Conservation (phyloP, 2,329 filamentous ascomycete species). For the Cordyceps tenuipes region DNA sequence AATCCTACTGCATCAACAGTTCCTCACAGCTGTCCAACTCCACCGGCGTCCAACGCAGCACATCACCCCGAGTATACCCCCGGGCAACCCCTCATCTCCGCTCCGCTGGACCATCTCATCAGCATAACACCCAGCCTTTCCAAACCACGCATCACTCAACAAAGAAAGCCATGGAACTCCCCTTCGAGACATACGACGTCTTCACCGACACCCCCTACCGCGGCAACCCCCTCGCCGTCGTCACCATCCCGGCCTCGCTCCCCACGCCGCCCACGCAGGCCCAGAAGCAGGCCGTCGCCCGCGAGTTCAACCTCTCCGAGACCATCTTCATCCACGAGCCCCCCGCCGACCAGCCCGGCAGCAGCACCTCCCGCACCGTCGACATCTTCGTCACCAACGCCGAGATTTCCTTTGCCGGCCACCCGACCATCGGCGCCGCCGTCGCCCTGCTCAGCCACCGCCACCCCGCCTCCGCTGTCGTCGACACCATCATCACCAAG, state of each 20-base stretch:
- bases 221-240: conserved; percentile 55
- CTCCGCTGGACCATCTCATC: too few species aligned
- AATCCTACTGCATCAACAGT: background rate
- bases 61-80: too few species aligned
- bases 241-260: conserved; percentile 38
- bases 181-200: conserved; percentile 49
- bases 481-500: conserved; percentile 42
- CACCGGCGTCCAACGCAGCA: background rate
- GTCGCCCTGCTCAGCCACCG: conserved; percentile 36
- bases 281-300: conserved; percentile 50
- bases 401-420: conserved; percentile 55
- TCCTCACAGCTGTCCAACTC: background rate
- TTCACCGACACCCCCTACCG: conserved; percentile 43
- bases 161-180: conserved; percentile 27
- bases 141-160: too few species aligned
- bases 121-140: too few species aligned
- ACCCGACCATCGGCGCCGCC: conserved; percentile 52
- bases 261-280: conserved; percentile 34
- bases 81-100: background rate
- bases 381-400: conserved; percentile 50
- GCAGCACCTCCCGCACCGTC: conserved; percentile 29
- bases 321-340: conserved; percentile 50
- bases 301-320: conserved; percentile 57
- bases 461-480: conserved; percentile 14
- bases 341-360: conserved; percentile 16